These are phyloP conservation scores for Calonectria hongkongensis DNA, from an alignment of 2,329 filamentous ascomycete species.

Conservation along the genomic window DNA sequence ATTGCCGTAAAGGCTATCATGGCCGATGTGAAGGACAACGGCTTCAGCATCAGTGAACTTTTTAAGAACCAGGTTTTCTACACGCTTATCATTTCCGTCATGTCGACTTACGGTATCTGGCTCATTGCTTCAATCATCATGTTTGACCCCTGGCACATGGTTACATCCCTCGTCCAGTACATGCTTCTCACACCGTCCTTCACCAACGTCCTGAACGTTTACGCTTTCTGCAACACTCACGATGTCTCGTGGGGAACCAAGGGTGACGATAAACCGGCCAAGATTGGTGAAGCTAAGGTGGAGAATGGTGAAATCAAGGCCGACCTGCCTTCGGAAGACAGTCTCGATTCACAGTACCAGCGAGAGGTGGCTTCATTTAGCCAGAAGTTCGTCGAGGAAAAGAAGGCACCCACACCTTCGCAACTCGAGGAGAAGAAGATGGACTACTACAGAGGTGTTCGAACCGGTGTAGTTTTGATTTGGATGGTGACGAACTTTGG, in stretches of 20 bases:
- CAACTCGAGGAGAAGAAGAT: conserved; percentile 88
- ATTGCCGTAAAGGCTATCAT: conserved; percentile 93
- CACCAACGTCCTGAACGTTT: conserved; percentile 99
- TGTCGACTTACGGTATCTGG: conserved; percentile 95
- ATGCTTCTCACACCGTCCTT: conserved; percentile 96
- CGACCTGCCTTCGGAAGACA: conserved; percentile 94
- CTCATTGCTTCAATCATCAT: conserved; percentile 93
- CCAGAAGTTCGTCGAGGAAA: conserved; percentile 83
- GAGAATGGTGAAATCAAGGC: conserved; percentile 85
- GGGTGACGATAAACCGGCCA: conserved; percentile 95
- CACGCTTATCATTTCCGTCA: conserved; percentile 92
- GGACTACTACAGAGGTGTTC: conserved; percentile 98
- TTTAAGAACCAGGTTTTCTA: conserved; percentile 94
- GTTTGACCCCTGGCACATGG: conserved; percentile 99
- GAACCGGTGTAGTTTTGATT: conserved; percentile 90
- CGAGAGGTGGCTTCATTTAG: conserved; percentile 85
- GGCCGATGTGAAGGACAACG: conserved; percentile 76
- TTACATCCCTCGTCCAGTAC: conserved; percentile 96
- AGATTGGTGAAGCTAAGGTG: conserved; percentile 91
- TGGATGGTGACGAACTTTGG: conserved; percentile 99
- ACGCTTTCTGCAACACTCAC: conserved; percentile 99
- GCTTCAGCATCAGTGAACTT: conserved; percentile 82
- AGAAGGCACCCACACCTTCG: conserved; percentile 73
- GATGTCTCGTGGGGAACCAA: conserved; percentile 99
- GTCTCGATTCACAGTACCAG: conserved; percentile 96